Percentiles rank a stretch among this genome's conserved stretches.
These are phyloP conservation scores for Magnolia sinica DNA, from an alignment of 164 flowering plant genomes.

Conservation along the genomic window DNA sequence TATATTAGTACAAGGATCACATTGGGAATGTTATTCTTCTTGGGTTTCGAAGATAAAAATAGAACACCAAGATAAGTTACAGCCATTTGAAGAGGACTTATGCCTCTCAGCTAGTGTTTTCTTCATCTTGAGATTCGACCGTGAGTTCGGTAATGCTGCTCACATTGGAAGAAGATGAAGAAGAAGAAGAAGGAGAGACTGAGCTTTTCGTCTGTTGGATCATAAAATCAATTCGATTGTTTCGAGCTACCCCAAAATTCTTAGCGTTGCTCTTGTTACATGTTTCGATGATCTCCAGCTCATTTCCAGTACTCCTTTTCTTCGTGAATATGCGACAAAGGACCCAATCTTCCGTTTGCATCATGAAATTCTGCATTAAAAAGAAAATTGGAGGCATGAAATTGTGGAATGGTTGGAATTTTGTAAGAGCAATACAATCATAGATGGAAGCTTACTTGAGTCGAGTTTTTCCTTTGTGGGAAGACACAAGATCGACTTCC, in stretches of 20 bases:
- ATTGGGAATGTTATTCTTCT: not conserved
- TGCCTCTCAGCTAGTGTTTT: constrained; percentile 19
- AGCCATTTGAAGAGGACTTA: not conserved
- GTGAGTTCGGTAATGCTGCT: constrained; percentile 34
- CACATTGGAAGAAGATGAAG: constrained; percentile 27
- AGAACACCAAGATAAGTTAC: not conserved
- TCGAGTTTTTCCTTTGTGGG: constrained; percentile 15
- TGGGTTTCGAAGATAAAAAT: constrained; percentile 9
- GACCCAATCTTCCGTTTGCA: constrained; percentile 50
- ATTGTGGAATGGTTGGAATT: not conserved
- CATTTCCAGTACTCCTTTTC: constrained; percentile 26
- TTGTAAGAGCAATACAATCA: no score
- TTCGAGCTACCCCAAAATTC: constrained; percentile 8
- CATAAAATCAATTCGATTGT: constrained; percentile 25
- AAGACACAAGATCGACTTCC: constrained; percentile 7
- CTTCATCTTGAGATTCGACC: constrained; percentile 29
- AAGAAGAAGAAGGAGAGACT: constrained; percentile 5
- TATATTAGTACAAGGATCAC: no score
- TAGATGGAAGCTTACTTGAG: constrained; percentile 21
- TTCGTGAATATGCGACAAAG: constrained; percentile 52
- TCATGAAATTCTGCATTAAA: constrained; percentile 21
- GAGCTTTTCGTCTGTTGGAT: not conserved
- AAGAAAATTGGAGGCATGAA: not conserved
- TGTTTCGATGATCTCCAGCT: constrained; percentile 7
- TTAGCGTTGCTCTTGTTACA: constrained; percentile 6